A percentile compares a stretch with the other conserved stretches of the same genome.
phyloP scores from a whole-genome alignment of 2,329 filamentous ascomycete genomes.

The Aspergillus terreus region DNA sequence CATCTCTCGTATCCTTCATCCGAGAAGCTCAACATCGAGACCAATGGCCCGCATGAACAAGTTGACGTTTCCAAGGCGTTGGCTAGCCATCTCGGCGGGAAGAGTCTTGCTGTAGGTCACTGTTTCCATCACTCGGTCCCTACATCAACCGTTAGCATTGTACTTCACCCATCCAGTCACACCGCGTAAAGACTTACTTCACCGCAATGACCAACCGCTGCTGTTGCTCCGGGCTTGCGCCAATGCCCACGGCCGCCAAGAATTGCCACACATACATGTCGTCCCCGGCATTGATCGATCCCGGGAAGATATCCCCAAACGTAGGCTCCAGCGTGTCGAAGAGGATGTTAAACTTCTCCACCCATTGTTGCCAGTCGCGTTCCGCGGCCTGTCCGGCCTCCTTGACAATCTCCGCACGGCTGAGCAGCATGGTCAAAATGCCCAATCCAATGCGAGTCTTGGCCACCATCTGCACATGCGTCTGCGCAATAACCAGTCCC shows the following conservation, averaged over 20 bases:
- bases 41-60: slow-evolving; percentile 98
- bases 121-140: slow-evolving; percentile 92
- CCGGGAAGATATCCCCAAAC: slow-evolving; percentile 82
- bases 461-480: slow-evolving; percentile 79
- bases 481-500: slow-evolving; percentile 74
- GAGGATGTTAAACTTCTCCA: slow-evolving; percentile 74
- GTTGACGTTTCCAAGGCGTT: slow-evolving; percentile 87
- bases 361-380: slow-evolving; percentile 78
- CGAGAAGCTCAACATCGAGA: slow-evolving; percentile 82
- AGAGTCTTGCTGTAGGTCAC: slow-evolving; percentile 84
- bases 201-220: slow-evolving; percentile 90
- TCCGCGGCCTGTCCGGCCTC: slow-evolving; percentile 69
- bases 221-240: slow-evolving; percentile 89
- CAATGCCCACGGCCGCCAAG: slow-evolving; percentile 89
- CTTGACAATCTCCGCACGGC: slow-evolving; percentile 88
- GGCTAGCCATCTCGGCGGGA: slow-evolving; percentile 77
- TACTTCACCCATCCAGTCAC: too few species aligned
- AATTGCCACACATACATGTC: slow-evolving; percentile 99
- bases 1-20: slow-evolving; percentile 30
- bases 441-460: slow-evolving; percentile 84
- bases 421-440: slow-evolving; percentile 90
- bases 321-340: slow-evolving; percentile 85
- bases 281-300: slow-evolving; percentile 81
- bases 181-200: slow-evolving; percentile 53
- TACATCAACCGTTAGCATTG: slow-evolving; percentile 23